Base-by-base conservation (phyloP, 352 stramenopile species). In the Pythium rhizo-oryzae region DNA sequence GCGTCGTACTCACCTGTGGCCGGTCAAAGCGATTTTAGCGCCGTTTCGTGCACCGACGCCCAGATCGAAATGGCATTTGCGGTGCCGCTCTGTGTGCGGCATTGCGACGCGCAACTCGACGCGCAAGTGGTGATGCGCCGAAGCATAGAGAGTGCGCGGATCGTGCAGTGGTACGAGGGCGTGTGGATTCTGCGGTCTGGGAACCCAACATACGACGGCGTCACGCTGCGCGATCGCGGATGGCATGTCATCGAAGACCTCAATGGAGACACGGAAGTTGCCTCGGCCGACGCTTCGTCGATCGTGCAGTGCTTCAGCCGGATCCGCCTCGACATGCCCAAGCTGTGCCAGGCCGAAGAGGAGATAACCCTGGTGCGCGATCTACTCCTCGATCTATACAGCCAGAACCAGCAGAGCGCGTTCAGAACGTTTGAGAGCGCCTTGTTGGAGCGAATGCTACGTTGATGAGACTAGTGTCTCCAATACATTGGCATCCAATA, bases 41-140 rank as follows among this genome's bases (percentile, higher is more conserved):
- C 18, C 11, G 4, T 25, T 8, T 21, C 50, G 50, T 41, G 25
- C 24, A 41, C 50, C 0, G 50, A 56, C 41, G 23, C 50, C 5
- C 11, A 39, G 13, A 56, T 23, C 1, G 50, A 56, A 39, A 56
- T 56, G 50, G 7, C 30, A 1, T 56, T 56, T 16, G 1, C 7
- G 13, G 1, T 56, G 24, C 50, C 50, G 21, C 19, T 33, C 12
- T 15, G 50, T 6, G 13, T 56, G 15, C 50, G 50, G 13, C 50
- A 56, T 41, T 56, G 50, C 30, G 50, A 56, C 18, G 25, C 15
- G 24, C 21, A 23, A 7, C n/a, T 56, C 19, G 50, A 41, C 13
- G 50, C 50, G 4, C 50, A 56, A 24, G 50, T 56, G 4, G 50
- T 56, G 21, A 56, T 56, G 50, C 50, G 50, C n/a, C 23, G 50